Evolutionary conservation across 2,329 filamentous ascomycete species (phyloP).

Genomic region (Cladosporium phlei): DNA sequence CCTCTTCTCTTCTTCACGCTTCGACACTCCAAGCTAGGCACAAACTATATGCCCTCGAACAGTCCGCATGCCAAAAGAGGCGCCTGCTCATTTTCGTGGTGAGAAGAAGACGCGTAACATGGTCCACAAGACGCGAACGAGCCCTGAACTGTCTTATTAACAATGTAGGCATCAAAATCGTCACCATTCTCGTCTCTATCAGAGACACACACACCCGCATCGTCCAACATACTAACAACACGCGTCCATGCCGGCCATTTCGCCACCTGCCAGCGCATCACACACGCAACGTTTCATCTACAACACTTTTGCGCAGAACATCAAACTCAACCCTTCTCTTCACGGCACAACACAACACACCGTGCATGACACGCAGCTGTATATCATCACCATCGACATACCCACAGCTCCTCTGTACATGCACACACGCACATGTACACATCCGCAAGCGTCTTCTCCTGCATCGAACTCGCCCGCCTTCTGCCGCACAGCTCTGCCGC

Average conservation of each 20-base stretch:
- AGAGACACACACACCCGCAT: no score
- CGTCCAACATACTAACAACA: no score
- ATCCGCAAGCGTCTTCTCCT: not conserved
- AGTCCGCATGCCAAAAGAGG: slow-evolving; percentile 1
- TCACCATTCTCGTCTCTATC: not conserved
- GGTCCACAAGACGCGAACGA: not conserved
- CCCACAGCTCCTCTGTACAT: not conserved
- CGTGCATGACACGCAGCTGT: not conserved
- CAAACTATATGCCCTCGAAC: not conserved
- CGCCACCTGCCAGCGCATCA: slow-evolving; percentile 5
- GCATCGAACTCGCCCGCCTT: no score
- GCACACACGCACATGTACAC: no score
- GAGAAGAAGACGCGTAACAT: not conserved
- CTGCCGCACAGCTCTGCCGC: not conserved
- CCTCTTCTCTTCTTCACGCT: slow-evolving; percentile 9
- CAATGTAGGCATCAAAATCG: not conserved
- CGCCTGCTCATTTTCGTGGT: no score
- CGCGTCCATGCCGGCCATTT: not conserved
- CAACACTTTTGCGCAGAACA: no score
- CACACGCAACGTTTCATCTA: not conserved
- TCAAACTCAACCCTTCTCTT: no score
- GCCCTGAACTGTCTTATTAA: not conserved
- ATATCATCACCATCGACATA: not conserved
- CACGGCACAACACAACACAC: not conserved
- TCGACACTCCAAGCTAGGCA: no score